A percentile compares a stretch with the other conserved stretches of the same genome.
Conservation (phyloP, 352 stramenopile species). For the Globisporangium spiculum region DNA sequence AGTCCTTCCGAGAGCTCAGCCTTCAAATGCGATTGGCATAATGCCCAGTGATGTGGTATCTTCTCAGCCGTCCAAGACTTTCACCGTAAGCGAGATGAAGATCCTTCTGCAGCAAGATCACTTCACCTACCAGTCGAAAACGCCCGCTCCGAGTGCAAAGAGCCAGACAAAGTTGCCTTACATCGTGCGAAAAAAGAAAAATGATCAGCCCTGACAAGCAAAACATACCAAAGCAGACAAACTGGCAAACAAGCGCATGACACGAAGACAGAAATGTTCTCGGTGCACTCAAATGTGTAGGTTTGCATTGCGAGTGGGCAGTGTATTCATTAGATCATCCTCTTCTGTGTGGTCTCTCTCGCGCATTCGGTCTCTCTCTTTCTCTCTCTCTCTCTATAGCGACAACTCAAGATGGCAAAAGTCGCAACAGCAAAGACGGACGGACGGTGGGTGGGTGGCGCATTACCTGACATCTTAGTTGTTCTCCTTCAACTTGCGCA, state of each 20-base stretch:
- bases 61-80: conserved; percentile 3
- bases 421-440: conserved; percentile 5
- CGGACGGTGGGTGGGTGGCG: background rate
- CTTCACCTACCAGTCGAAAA: background rate
- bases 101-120: conserved; percentile 14
- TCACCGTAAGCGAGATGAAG: conserved; percentile 13
- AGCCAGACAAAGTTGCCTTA: conserved; percentile 41
- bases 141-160: background rate
- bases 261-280: background rate
- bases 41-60: background rate
- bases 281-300: background rate
- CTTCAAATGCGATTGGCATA: background rate
- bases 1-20: background rate
- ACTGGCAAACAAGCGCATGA: background rate
- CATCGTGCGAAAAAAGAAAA: conserved; percentile 35
- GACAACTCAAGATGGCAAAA: background rate
- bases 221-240: background rate
- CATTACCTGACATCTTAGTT: conserved; percentile 35
- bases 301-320: conserved; percentile 6
- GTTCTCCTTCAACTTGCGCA: conserved; percentile 83
- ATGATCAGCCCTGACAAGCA: background rate
- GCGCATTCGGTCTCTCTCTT: background rate
- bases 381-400: background rate
- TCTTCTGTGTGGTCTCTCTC: background rate
- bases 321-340: conserved; percentile 1